Percentiles rank a stretch among this genome's conserved stretches.
These are phyloP conservation scores for Russula earlei DNA, from an alignment of 768 basidiomycete genomes.

Conservation along the genomic window DNA sequence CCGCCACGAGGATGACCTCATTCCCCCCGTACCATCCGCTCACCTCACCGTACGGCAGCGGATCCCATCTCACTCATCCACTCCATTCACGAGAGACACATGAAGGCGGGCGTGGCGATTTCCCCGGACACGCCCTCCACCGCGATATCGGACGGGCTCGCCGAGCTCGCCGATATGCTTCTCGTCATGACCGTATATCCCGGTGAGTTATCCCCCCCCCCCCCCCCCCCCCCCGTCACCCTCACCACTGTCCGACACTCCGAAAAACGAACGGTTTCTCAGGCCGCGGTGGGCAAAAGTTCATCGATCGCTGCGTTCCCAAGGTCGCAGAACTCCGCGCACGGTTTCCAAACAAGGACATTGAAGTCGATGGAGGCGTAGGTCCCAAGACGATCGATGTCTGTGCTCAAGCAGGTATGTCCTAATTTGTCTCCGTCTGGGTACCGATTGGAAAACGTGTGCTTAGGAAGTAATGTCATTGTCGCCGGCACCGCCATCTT, in stretches of 20 bases:
- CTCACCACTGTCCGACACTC: not conserved
- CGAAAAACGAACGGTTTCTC: not conserved
- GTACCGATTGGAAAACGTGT: not conserved
- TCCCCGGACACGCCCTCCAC: conserved; percentile 89
- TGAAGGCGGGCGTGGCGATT: conserved; percentile 95
- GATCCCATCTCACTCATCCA: conserved; percentile 70
- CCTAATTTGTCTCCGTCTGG: conserved; percentile 13
- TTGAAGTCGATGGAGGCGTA: conserved; percentile 98
- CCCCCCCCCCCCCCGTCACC: not conserved
- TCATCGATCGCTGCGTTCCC: conserved; percentile 83
- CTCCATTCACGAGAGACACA: conserved; percentile 69
- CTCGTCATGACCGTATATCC: conserved; percentile 98
- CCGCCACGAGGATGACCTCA: not conserved
- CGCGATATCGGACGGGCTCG: conserved; percentile 81
- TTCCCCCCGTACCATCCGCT: not conserved
- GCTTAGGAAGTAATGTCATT: conserved; percentile 88
- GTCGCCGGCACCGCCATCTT: conserved; percentile 98
- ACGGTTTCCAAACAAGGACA: conserved; percentile 89
- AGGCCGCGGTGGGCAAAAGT: conserved; percentile 95
- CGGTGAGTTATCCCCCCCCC: no score
- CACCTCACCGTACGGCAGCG: conserved; percentile 32
- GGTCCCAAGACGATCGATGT: conserved; percentile 78
- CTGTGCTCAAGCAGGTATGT: conserved; percentile 81
- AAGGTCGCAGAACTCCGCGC: conserved; percentile 87
- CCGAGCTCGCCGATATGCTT: conserved; percentile 81